Conservation (phyloP, 75 land plant species). For the Gnetum montanum region DNA sequence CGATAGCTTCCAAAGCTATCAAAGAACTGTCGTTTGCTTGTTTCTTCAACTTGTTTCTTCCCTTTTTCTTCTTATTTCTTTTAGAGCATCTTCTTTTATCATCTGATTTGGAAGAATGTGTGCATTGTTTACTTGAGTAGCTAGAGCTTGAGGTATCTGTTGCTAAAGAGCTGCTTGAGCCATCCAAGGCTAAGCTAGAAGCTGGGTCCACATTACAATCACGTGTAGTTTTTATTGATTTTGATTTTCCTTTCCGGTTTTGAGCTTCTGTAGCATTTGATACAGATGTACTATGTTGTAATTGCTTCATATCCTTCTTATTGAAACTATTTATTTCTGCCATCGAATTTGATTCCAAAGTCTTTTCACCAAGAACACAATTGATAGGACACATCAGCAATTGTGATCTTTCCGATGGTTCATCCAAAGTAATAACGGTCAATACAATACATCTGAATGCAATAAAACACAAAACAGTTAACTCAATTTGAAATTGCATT, state of each 20-base stretch:
- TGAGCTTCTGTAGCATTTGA: slow-evolving; percentile 2
- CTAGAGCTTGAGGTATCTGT: slow-evolving; percentile 3
- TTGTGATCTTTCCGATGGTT: slow-evolving; percentile 10
- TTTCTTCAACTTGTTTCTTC: slow-evolving; percentile 19
- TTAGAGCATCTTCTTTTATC: slow-evolving; percentile 15
- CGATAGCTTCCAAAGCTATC: background rate
- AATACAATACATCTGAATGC: slow-evolving; percentile 13
- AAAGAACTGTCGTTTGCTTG: background rate
- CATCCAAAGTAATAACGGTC: slow-evolving; percentile 11
- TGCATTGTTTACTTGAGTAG: background rate
- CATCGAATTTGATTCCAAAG: background rate
- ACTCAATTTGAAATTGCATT: too few species aligned
- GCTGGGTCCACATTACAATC: slow-evolving; percentile 2
- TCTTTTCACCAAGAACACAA: slow-evolving; percentile 1
- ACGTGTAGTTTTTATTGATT: background rate
- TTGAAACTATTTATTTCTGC: slow-evolving; percentile 6
- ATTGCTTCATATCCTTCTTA: background rate
- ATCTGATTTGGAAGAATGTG: slow-evolving; percentile 15
- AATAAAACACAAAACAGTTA: slow-evolving; percentile 1
- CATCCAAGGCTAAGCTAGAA: background rate
- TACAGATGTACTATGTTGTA: background rate
- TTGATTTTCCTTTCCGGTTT: slow-evolving; percentile 4
- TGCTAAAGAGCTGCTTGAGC: slow-evolving; percentile 5
- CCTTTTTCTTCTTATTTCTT: slow-evolving; percentile 32
- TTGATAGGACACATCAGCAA: slow-evolving; percentile 1